These are phyloP conservation scores for Trichoderma hamatum DNA, from an alignment of 2,329 filamentous ascomycete species.

Conservation along the genomic window DNA sequence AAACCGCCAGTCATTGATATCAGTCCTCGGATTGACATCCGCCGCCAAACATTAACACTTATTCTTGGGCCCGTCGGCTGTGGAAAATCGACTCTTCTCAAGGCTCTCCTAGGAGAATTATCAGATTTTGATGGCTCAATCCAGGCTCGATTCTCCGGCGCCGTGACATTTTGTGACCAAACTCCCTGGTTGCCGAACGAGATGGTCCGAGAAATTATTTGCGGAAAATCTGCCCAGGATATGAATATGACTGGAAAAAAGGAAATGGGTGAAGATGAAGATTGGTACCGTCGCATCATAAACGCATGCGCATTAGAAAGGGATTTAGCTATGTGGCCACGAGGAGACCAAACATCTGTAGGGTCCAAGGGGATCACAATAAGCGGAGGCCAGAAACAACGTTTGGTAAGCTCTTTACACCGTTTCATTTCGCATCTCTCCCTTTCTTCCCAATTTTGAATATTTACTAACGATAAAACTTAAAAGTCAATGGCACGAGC, in stretches of 20 bases:
- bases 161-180: not conserved
- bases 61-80: not conserved
- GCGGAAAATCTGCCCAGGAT: not conserved
- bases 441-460: not conserved
- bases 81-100: not conserved
- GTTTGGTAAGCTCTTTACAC: slow-evolving; percentile 24
- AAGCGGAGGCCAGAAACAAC: slow-evolving; percentile 40
- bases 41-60: not conserved
- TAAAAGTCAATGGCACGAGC: slow-evolving; percentile 32
- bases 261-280: not conserved
- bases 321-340: slow-evolving; percentile 29
- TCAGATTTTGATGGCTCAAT: not conserved
- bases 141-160: not conserved
- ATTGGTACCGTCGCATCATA: not conserved
- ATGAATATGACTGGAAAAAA: not conserved
- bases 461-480: not conserved
- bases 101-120: not conserved
- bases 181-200: not conserved
- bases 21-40: not conserved
- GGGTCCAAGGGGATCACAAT: slow-evolving; percentile 39
- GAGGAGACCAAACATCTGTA: slow-evolving; percentile 37
- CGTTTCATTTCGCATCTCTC: not conserved
- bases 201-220: not conserved
- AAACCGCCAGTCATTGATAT: not conserved
- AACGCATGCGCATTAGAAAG: slow-evolving; percentile 27